These are phyloP conservation scores for Candida easanensis DNA, from an alignment of 805 yeast species.

Conservation along the genomic window DNA sequence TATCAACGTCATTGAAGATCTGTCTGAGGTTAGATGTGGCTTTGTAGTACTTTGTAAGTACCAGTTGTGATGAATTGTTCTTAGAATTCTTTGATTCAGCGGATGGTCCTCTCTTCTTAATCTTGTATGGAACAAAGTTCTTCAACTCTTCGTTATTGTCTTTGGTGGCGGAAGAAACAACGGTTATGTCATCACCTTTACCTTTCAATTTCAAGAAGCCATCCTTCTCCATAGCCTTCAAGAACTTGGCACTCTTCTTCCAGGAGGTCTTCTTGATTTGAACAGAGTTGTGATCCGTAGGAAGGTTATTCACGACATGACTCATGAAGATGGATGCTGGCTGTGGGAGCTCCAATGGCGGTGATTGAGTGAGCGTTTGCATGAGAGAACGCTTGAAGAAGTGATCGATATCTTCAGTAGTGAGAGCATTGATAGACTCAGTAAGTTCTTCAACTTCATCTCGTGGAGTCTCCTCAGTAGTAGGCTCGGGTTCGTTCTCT, in stretches of 20 bases:
- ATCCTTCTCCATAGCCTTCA: conserved; percentile 82
- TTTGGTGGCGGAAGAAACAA: conserved; percentile 48
- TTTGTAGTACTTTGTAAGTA: conserved; percentile 55
- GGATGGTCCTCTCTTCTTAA: conserved; percentile 23
- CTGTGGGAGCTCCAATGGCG: conserved; percentile 57
- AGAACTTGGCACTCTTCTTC: conserved; percentile 83
- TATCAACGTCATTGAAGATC: conserved; percentile 43
- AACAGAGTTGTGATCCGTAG: conserved; percentile 55
- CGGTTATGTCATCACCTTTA: conserved; percentile 74
- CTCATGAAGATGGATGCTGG: conserved; percentile 72
- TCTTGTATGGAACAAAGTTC: conserved; percentile 61
- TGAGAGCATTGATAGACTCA: conserved; percentile 30
- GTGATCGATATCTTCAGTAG: conserved; percentile 66
- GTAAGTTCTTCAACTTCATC: conserved; percentile 14
- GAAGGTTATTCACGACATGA: conserved; percentile 69
- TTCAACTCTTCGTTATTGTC: conserved; percentile 46
- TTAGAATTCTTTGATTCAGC: conserved; percentile 20
- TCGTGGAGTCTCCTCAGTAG: too few species aligned
- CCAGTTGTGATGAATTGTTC: conserved; percentile 30
- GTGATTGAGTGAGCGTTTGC: conserved; percentile 60
- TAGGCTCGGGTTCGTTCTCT: conserved; percentile 4
- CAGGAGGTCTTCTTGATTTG: conserved; percentile 79
- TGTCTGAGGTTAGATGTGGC: conserved; percentile 49
- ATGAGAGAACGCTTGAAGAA: conserved; percentile 69
- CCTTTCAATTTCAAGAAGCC: conserved; percentile 72